Evolutionary conservation across 2,329 filamentous ascomycete genomes (phyloP), one percentile per base, ranked within the genome.

Genomic region (Phaeosphaeriaceae sp.): DNA sequence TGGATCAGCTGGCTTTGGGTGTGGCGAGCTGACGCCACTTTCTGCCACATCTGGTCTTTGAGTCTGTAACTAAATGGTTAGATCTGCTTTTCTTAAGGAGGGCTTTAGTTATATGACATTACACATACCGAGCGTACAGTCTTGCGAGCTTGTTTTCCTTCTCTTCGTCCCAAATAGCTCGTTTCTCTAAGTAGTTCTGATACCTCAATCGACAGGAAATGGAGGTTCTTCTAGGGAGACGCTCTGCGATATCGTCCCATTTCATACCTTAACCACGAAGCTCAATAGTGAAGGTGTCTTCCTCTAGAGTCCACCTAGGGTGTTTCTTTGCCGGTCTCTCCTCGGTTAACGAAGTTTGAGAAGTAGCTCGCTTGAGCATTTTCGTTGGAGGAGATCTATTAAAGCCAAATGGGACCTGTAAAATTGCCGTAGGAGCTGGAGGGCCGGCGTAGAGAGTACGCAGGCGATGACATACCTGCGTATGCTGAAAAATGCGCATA

Each of bases 11-110:
- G 75, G 60, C 52, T 68, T 72, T 48, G 72, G 70, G 70, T 60
- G 63, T 39, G 69, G 70, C 34, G 63, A 52, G 18, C 50, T 52
- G 94, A 91, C 34, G 92, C 92, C 16, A 97, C 89, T 67, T 93
- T 94, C 52, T 90, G 87, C 93, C 93, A 99, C 91, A 97, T 97
- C 70, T 97, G 91, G 56, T 90, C 86, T 75, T 97, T 97, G 80
- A 97, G 96, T 74, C 93, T 97, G n/a, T n/a, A n/a, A n/a, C n/a
- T n/a, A n/a, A n/a, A n/a, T n/a, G n/a, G n/a, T n/a, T n/a, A n/a
- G n/a, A n/a, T n/a, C n/a, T n/a, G n/a, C n/a, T n/a, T n/a, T n/a
- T n/a, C n/a, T n/a, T n/a, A n/a, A 70, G 23, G 36, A 17, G 34
- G 33, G 23, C 29, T 58, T 72, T 50, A 72, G 70, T 54, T 37